Conservation (phyloP, 306 rosid genomes). For the Pyrus pyrifolia region DNA sequence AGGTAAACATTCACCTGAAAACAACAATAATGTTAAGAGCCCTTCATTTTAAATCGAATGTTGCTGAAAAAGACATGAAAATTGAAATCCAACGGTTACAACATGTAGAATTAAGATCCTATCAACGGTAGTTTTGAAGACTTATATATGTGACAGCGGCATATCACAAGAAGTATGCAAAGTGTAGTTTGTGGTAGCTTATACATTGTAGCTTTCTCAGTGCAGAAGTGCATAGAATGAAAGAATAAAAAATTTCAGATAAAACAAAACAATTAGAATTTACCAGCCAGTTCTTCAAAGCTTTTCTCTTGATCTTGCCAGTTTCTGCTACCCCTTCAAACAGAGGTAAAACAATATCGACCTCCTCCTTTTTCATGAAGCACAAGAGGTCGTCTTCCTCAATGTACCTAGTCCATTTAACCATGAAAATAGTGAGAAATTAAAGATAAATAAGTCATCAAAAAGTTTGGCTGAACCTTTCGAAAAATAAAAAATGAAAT, state of each 20-base stretch:
- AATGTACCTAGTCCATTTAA: constrained; percentile 44
- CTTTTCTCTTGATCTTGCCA: constrained; percentile 62
- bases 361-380: constrained; percentile 62
- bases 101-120: not conserved
- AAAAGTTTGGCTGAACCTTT: not conserved
- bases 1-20: constrained; percentile 70
- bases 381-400: constrained; percentile 70
- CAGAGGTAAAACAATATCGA: constrained; percentile 51
- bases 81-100: not conserved
- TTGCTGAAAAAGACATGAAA: not conserved
- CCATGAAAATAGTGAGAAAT: constrained; percentile 9
- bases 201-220: too few species aligned
- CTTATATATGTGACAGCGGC: not conserved
- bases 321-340: constrained; percentile 67
- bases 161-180: not conserved
- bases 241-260: not conserved
- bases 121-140: not conserved
- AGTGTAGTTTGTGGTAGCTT: not conserved
- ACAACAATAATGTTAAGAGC: constrained; percentile 11
- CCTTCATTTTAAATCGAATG: not conserved
- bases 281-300: constrained; percentile 79
- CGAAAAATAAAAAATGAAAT: not conserved
- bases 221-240: too few species aligned
- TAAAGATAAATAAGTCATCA: not conserved
- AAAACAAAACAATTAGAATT: not conserved